Evolutionary conservation across 2,329 filamentous ascomycete species (phyloP), one percentile per base, ranked within the genome.

Genomic region (Aspergillus eucalypticola): DNA sequence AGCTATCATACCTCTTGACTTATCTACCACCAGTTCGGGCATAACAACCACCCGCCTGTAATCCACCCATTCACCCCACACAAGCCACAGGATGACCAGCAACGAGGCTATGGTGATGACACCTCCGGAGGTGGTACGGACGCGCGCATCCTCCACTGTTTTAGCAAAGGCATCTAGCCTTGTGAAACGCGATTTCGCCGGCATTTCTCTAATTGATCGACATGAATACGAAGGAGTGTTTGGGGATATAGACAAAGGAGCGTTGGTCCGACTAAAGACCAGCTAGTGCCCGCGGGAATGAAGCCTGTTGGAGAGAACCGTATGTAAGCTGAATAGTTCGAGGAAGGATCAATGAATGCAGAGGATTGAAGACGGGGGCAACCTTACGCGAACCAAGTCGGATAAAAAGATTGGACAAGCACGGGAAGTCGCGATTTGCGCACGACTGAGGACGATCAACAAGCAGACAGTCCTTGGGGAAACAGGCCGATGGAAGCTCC

Each of bases 141-240:
- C 88, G 70, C 95, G 88, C 67, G 96, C 95, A 87, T 99, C 95
- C 77, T 99, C 95, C 69, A 99, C 95, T 11, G 95, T 99, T 81
- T 99, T 99, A 54, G 94, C 96, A 77, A 99, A 99, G 84, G 95
- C 95, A 79, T 99, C 95, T 66, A 99, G 91, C 86, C 90, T 89
- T 61, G 91, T 96, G 76, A 99, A 97, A 77, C 95, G 89, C 69
- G 92, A 96, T 83, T 96, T 96, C 73, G 89, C 81, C 67, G 93
- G 83, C 95, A 98, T 98, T 44, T 66, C 68, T 65, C 65, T 59
- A 62, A 66, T 64, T 56, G 66, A 66, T 66, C 62, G 70, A 65
- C 62, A 66, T 70, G 64, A 71, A 73, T 75, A 67, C 60, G 59
- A 61, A 39, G 29, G 55, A 58, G 59, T 5, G 42, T 51, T 53